A percentile compares a stretch with the other conserved stretches of the same genome.
These are phyloP conservation scores for Rhexocercosporidium sp. DNA, from an alignment of 2,329 filamentous ascomycete genomes.

Conservation along the genomic window DNA sequence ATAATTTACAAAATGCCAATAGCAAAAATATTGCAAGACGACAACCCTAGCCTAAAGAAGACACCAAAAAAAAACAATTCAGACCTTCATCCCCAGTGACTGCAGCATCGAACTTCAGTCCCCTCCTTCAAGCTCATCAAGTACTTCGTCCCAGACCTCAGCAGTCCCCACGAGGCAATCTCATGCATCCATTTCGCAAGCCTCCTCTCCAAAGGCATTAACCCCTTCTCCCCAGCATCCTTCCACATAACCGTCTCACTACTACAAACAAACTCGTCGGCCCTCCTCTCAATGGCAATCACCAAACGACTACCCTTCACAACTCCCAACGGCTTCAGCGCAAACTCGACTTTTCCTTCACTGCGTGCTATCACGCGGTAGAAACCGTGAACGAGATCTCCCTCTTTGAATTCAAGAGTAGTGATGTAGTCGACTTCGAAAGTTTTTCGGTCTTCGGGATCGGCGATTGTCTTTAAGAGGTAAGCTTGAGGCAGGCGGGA, in stretches of 20 bases:
- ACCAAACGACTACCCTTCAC: slow-evolving; percentile 1
- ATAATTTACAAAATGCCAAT: not conserved
- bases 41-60: not conserved
- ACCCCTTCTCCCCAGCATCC: not conserved
- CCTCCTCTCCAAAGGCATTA: slow-evolving; percentile 2
- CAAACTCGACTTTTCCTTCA: slow-evolving; percentile 5
- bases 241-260: slow-evolving; percentile 4
- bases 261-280: not conserved
- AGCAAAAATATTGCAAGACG: too few relatives aligned
- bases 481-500: not conserved
- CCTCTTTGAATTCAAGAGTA: not conserved
- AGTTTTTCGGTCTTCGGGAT: not conserved
- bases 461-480: not conserved
- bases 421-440: not conserved
- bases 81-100: not conserved
- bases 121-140: slow-evolving; percentile 1
- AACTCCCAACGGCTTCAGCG: not conserved
- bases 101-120: not conserved
- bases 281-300: not conserved
- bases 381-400: not conserved
- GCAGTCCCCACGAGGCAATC: not conserved
- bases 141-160: slow-evolving; percentile 3
- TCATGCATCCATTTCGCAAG: not conserved
- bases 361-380: slow-evolving; percentile 5
- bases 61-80: not conserved